Conservation (phyloP, 2,329 filamentous ascomycete species). For the Fusarium sp. region DNA sequence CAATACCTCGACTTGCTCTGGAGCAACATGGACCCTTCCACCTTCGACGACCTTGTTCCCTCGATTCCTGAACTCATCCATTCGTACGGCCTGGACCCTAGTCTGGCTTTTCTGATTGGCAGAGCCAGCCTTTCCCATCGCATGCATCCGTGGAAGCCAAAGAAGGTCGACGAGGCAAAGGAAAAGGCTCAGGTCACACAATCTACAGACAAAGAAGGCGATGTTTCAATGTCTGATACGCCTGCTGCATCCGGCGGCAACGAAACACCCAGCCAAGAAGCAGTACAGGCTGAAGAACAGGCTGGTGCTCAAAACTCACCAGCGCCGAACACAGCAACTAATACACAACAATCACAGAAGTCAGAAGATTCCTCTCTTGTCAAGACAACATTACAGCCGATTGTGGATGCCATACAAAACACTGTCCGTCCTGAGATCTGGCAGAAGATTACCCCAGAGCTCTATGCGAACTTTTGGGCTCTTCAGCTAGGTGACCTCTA, state of each 20-base stretch:
- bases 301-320: slow-evolving; percentile 37
- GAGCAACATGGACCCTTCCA: slow-evolving; percentile 77
- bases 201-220: slow-evolving; percentile 64
- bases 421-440: slow-evolving; percentile 72
- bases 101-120: slow-evolving; percentile 85
- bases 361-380: slow-evolving; percentile 49
- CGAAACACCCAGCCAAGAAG: slow-evolving; percentile 43
- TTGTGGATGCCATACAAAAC: slow-evolving; percentile 75
- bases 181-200: slow-evolving; percentile 44
- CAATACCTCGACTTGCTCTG: slow-evolving; percentile 92
- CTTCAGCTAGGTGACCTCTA: slow-evolving; percentile 84
- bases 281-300: slow-evolving; percentile 47
- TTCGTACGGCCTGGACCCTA: slow-evolving; percentile 82
- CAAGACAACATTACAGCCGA: slow-evolving; percentile 66
- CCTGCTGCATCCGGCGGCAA: slow-evolving; percentile 43
- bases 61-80: slow-evolving; percentile 77
- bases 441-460: slow-evolving; percentile 77
- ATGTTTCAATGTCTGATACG: slow-evolving; percentile 62
- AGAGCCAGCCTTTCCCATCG: slow-evolving; percentile 77
- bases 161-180: slow-evolving; percentile 46
- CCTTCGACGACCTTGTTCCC: slow-evolving; percentile 84
- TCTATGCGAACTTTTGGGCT: slow-evolving; percentile 94
- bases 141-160: slow-evolving; percentile 59
- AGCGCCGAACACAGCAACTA: slow-evolving; percentile 36
- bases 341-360: slow-evolving; percentile 45